Conservation (phyloP, 371 early-diverging fungal species). For the Rhizopus sp. region DNA sequence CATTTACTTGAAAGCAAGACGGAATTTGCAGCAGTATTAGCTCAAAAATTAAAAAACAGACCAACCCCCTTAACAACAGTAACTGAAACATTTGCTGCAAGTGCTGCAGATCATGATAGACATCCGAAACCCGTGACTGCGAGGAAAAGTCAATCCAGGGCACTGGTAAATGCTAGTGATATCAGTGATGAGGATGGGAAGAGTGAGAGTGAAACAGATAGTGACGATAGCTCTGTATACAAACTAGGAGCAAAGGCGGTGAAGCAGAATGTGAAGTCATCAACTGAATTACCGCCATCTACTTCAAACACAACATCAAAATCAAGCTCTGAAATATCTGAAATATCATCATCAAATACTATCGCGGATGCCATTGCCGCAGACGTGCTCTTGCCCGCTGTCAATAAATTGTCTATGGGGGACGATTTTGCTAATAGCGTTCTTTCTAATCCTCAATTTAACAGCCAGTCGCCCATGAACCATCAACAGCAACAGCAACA, state of each 20-base stretch:
- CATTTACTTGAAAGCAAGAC: constrained; percentile 29
- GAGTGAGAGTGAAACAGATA: constrained; percentile 20
- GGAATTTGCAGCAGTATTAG: constrained; percentile 27
- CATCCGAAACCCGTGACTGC: constrained; percentile 6
- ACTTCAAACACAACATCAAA: constrained; percentile 18
- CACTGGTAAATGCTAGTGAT: constrained; percentile 43
- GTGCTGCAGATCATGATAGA: constrained; percentile 8
- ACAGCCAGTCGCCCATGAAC: neutral
- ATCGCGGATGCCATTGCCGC: neutral
- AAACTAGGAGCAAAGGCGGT: constrained; percentile 5
- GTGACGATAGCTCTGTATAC: constrained; percentile 13
- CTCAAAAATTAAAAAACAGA: constrained; percentile 20
- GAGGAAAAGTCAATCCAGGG: constrained; percentile 15
- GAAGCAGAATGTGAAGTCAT: constrained; percentile 3
- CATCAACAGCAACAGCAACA: neutral
- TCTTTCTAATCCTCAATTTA: constrained; percentile 1
- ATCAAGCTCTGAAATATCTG: constrained; percentile 21
- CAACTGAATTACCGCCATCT: constrained; percentile 7
- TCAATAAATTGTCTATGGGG: constrained; percentile 4
- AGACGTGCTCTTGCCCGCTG: neutral
- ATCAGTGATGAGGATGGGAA: constrained; percentile 35
- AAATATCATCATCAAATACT: constrained; percentile 19
- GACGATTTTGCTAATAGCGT: constrained; percentile 2
- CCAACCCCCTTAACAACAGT: neutral
- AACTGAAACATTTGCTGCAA: constrained; percentile 1